These are phyloP conservation scores for Cotoneaster glaucophyllus DNA, from an alignment of 306 rosid species.

Conservation along the genomic window DNA sequence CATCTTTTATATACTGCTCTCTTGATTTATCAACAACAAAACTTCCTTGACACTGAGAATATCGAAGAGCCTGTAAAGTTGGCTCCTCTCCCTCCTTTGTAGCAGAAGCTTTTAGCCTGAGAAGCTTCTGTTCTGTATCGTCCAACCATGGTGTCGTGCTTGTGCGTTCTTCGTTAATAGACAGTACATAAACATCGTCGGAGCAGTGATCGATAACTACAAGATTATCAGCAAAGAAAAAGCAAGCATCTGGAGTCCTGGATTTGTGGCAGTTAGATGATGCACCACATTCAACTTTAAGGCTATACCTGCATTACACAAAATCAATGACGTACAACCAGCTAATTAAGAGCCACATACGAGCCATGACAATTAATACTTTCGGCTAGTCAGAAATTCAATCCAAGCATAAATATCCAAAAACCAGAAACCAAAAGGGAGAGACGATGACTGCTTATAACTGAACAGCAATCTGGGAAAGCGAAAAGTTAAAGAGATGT, in stretches of 20 bases:
- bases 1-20: conserved; percentile 66
- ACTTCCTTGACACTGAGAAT: conserved; percentile 31
- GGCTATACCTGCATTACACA: conserved; percentile 68
- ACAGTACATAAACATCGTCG: conserved; percentile 76
- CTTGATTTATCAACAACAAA: conserved; percentile 65
- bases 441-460: not conserved
- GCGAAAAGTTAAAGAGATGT: not conserved
- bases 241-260: conserved; percentile 86
- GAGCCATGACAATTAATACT: not conserved
- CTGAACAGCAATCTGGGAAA: not conserved
- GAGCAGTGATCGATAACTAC: conserved; percentile 72
- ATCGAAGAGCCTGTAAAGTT: conserved; percentile 16
- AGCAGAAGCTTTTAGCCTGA: conserved; percentile 37
- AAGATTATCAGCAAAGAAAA: conserved; percentile 89
- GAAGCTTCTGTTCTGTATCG: conserved; percentile 61
- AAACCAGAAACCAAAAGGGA: not conserved
- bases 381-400: not conserved
- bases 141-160: conserved; percentile 58
- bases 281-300: conserved; percentile 82
- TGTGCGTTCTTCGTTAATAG: conserved; percentile 47
- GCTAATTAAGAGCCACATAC: not conserved
- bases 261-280: conserved; percentile 65
- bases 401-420: not conserved
- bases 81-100: conserved; percentile 29
- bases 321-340: conserved; percentile 5